phyloP scores from a whole-genome alignment of 257 asterid species.

The Nicotiana sylvestris region DNA sequence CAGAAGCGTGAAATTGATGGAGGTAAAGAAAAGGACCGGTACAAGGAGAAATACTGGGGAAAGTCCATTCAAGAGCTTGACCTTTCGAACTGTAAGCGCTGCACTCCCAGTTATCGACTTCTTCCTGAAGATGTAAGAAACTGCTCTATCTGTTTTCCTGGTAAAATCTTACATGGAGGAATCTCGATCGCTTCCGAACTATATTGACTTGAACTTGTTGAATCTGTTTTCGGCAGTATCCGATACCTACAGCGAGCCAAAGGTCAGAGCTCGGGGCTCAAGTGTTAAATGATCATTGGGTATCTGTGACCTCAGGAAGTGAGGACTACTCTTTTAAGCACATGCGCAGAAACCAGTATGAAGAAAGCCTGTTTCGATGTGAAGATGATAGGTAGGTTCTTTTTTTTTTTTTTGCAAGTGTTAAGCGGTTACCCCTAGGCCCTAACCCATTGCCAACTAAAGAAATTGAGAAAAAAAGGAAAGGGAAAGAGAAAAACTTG shows the following conservation, averaged over 20 bases:
- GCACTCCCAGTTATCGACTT: constrained; percentile 50
- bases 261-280: constrained; percentile 69
- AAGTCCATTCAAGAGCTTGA: constrained; percentile 29
- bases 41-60: constrained; percentile 52
- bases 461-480: neutral
- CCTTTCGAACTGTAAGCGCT: constrained; percentile 25
- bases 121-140: constrained; percentile 42
- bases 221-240: constrained; percentile 45
- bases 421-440: neutral
- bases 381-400: constrained; percentile 27
- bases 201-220: neutral
- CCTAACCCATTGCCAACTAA: neutral
- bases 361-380: constrained; percentile 39
- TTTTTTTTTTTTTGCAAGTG: neutral
- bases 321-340: constrained; percentile 55
- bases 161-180: neutral
- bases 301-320: constrained; percentile 47
- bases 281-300: constrained; percentile 78
- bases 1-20: constrained; percentile 53
- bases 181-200: neutral
- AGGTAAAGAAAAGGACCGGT: constrained; percentile 54
- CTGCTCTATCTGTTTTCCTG: neutral
- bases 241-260: constrained; percentile 66
- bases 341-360: constrained; percentile 44
- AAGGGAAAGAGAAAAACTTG: neutral